A percentile compares a stretch with the other conserved stretches of the same genome.
These are phyloP conservation scores for Mollisia scopiformis DNA, from an alignment of 2,329 filamentous ascomycete genomes.

Conservation along the genomic window DNA sequence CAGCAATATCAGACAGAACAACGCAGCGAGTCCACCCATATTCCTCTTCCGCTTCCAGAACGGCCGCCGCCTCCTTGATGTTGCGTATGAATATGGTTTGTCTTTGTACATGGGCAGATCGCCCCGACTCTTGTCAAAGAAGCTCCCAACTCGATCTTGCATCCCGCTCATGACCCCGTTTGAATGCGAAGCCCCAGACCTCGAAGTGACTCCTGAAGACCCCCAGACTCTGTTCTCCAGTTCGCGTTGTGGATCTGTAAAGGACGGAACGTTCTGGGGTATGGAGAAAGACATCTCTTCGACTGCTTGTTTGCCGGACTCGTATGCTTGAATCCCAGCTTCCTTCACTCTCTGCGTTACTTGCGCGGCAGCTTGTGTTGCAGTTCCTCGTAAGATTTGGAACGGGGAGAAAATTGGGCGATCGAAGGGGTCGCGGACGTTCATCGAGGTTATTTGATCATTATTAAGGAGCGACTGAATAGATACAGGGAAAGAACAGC, in stretches of 20 bases:
- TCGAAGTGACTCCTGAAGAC: conserved; percentile 49
- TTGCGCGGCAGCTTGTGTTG: conserved; percentile 47
- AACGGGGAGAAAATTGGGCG: conserved; percentile 47
- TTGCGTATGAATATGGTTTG: conserved; percentile 81
- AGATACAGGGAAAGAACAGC: conserved; percentile 14
- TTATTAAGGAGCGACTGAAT: conserved; percentile 29
- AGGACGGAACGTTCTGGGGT: conserved; percentile 71
- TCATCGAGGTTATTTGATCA: conserved; percentile 36
- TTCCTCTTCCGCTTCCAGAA: conserved; percentile 68
- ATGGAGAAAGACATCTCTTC: conserved; percentile 65
- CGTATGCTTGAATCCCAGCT: conserved; percentile 51
- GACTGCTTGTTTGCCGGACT: conserved; percentile 42
- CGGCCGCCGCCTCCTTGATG: conserved; percentile 59
- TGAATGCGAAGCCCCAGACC: conserved; percentile 32
- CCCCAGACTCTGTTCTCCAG: conserved; percentile 71
- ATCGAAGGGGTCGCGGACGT: conserved; percentile 41
- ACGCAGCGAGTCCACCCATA: conserved; percentile 48
- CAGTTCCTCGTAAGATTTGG: conserved; percentile 53
- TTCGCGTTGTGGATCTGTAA: conserved; percentile 64
- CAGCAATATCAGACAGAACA: conserved; percentile 60
- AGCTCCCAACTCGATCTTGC: conserved; percentile 62
- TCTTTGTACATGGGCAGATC: conserved; percentile 97
- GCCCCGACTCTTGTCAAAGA: conserved; percentile 60
- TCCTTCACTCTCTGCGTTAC: conserved; percentile 52
- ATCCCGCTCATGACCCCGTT: conserved; percentile 52